phyloP scores from a whole-genome alignment of 148 eudicot species.

The Rheum nobile region DNA sequence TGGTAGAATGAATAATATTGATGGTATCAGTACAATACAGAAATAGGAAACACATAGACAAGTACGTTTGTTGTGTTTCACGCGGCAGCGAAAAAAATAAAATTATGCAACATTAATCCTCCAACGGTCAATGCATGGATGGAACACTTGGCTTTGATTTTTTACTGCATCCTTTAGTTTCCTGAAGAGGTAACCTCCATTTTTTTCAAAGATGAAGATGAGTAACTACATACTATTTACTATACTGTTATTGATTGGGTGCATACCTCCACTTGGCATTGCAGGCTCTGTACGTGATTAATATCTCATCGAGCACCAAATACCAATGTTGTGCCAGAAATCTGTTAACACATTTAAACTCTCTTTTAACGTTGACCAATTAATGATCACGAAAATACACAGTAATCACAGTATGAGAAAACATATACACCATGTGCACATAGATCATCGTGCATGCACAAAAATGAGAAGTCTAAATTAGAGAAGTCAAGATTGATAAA shows the following conservation, averaged over 20 bases:
- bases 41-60: background rate
- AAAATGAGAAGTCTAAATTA: background rate
- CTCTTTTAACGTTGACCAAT: background rate
- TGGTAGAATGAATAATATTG: background rate
- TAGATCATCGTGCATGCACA: background rate
- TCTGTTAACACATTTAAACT: conserved; percentile 34
- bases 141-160: background rate
- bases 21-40: background rate
- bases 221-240: background rate
- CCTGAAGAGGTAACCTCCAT: background rate
- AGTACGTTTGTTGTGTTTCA: background rate
- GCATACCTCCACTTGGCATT: conserved; percentile 91
- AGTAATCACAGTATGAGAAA: background rate
- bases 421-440: background rate
- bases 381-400: background rate
- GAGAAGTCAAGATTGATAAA: background rate
- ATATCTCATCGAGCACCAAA: conserved; percentile 93
- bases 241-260: background rate
- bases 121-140: background rate
- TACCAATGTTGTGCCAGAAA: conserved; percentile 91
- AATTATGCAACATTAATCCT: conserved; percentile 3
- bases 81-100: background rate
- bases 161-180: background rate
- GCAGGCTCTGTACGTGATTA: conserved; percentile 87
- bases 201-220: background rate